Evolutionary conservation across 2,329 filamentous ascomycete species (phyloP), one percentile per base, ranked within the genome.

Genomic region (Aureobasidium sp.): DNA sequence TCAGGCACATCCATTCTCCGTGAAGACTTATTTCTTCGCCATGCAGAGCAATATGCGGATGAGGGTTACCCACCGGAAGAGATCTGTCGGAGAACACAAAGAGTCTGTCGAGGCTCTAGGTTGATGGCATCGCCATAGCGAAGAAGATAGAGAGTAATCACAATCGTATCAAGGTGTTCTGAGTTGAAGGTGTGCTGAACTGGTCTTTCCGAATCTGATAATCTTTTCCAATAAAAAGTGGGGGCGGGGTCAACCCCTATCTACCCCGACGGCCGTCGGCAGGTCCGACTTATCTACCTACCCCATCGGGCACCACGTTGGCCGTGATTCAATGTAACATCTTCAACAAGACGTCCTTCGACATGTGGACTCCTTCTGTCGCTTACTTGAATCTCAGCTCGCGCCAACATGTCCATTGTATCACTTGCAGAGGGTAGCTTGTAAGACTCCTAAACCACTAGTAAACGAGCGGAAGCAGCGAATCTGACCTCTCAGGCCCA

Each of bases 331-430:
- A 12, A 44, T 34, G 53, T 44, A 44, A 36, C 39, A 46, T 46
- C 39, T n/a, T 17, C 26, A 32, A 17, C 12, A n/a, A 34, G 9
- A 13, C 26, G 27, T 36, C 27, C n/a, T 7, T 36, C 39, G 36
- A 3, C 4, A 57, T 34, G 39, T 24, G 29, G 34, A 9, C 17
- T 44, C 13, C 26, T 46, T 15, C 29, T 12, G 6, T 20, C 27
- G 43, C 24, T 41, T 20, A 17, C 26, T 27, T 26, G 9, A 55
- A 1, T 3, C n/a, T 8, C 7, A n/a, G 1, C 15, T 43, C 26
- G n/a, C 37, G 26, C 5, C 29, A 53, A 44, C 8, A 71, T 71
- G 69, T 71, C 70, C 1, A 68, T 71, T 57, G 66, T 70, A 15
- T 65, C 69, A 8, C 67, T 71, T 24, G 64, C 68, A 26, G 63